Evolutionary conservation across 306 rosid species (phyloP).

Genomic region (Pterocarpus santalinus): DNA sequence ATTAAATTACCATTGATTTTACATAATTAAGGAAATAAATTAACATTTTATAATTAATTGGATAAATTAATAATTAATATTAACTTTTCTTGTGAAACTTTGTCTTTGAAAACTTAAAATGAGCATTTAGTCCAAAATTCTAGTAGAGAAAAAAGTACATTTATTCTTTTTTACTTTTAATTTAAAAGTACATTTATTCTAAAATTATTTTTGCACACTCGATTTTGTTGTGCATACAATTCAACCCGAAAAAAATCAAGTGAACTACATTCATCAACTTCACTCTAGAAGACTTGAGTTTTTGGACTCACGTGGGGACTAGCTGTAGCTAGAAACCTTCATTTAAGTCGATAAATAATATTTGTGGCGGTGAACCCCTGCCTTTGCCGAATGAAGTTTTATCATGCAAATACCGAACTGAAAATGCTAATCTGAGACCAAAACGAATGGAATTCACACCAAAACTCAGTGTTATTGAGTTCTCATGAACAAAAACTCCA

Average conservation of each 20-base stretch:
- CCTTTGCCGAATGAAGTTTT: not conserved
- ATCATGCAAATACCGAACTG: not conserved
- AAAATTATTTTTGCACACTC: no score
- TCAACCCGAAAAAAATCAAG: not conserved
- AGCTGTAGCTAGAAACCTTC: conserved; percentile 38
- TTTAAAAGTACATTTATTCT: no score
- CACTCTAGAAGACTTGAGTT: not conserved
- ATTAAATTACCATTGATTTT: no score
- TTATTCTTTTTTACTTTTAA: no score
- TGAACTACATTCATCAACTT: not conserved
- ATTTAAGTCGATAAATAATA: conserved; percentile 31
- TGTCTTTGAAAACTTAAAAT: no score
- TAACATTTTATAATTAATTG: no score
- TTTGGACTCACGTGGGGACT: conserved; percentile 23
- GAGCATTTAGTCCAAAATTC: no score
- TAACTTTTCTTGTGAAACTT: no score
- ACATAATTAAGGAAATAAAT: no score
- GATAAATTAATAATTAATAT: no score
- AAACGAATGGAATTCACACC: conserved; percentile 27
- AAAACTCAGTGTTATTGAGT: not conserved
- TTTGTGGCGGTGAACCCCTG: conserved; percentile 52
- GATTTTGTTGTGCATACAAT: not conserved
- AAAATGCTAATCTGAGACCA: conserved; percentile 25
- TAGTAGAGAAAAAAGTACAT: no score
- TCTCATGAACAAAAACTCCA: conserved; percentile 45